Base-by-base conservation (phyloP, 1,284 basidiomycete species). In the Xerocomus amazonicus region DNA sequence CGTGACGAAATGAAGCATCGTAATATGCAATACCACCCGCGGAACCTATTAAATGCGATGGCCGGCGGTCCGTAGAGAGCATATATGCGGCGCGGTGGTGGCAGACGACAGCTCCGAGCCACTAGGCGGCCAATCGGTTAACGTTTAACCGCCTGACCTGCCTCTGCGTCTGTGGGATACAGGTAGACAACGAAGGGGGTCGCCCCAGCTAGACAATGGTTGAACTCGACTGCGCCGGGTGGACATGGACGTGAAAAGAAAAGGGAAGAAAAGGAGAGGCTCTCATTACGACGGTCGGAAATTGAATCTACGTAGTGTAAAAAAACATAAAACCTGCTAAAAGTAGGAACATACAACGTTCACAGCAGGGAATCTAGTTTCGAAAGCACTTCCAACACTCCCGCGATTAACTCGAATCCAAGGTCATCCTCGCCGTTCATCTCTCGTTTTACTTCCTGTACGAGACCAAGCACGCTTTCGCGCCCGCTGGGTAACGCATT, bases 371-470 rank as follows among this genome's bases (percentile, higher is more conserved):
- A 92, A 73, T 95, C 92, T 68, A 95, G 78, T 65, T 90, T 86
- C 50, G 87, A 87, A 58, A 95, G 80, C 44, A 96, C 92, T 73
- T 95, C 92, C 55, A 97, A 71, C 38, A 96, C 92, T 0, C 90
- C 92, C 4, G 91, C 90, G 14, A 97, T 75, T 47, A 96, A 78
- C 74, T 97, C 94, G 55, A 95, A 89, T 48, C 85, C 84, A 44
- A 87, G 69, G 67, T 97, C 94, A 58, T 87, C 83, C 53, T 81
- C 73, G 75, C 78, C 45, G 67, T 73, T 47, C 61, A 80, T 80
- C 78, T 93, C 91, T 66, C 83, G 84, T 66, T 82, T 81, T 32
- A 87, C 90, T 66, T 91, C 87, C 54, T 83, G 74, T 14, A 93
- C 76, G 44, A 97, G 76, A 51, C 92, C 92, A 27, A 88, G 72